Conservation (phyloP, 331 rosid species). For the Telfairia occidentalis region DNA sequence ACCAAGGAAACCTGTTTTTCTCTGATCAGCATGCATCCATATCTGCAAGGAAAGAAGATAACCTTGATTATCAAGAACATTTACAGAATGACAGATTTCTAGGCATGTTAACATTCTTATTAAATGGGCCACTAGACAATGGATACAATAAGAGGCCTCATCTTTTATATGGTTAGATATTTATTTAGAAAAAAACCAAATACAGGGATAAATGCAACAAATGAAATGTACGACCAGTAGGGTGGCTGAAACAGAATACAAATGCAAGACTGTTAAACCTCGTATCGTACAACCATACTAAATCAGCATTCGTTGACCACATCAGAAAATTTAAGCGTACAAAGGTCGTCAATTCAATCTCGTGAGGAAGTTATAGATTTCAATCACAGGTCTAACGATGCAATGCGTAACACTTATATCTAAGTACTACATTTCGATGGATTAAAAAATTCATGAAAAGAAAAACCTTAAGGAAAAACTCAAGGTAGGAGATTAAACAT, state of each 20-base stretch:
- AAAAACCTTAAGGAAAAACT: background rate
- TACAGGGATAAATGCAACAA: background rate
- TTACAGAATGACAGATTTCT: conserved; percentile 9
- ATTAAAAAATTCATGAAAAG: background rate
- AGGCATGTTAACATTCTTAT: background rate
- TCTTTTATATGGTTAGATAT: background rate
- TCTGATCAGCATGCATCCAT: conserved; percentile 92
- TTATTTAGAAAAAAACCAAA: background rate
- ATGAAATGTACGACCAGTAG: background rate
- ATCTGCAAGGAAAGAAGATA: conserved; percentile 35
- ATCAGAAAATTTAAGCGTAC: background rate
- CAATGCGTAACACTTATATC: background rate
- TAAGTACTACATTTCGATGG: background rate
- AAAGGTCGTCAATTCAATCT: background rate
- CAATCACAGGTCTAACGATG: background rate
- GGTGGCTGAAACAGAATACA: background rate
- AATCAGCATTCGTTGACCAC: background rate
- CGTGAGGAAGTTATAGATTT: background rate
- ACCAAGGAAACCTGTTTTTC: conserved; percentile 79
- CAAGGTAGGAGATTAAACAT: background rate
- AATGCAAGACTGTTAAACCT: background rate
- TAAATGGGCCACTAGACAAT: background rate
- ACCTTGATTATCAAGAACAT: conserved; percentile 1
- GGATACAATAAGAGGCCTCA: background rate
- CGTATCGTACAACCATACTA: background rate